These are phyloP conservation scores for Cyberlindnera bimundalis DNA, from an alignment of 805 yeast species.

Conservation along the genomic window DNA sequence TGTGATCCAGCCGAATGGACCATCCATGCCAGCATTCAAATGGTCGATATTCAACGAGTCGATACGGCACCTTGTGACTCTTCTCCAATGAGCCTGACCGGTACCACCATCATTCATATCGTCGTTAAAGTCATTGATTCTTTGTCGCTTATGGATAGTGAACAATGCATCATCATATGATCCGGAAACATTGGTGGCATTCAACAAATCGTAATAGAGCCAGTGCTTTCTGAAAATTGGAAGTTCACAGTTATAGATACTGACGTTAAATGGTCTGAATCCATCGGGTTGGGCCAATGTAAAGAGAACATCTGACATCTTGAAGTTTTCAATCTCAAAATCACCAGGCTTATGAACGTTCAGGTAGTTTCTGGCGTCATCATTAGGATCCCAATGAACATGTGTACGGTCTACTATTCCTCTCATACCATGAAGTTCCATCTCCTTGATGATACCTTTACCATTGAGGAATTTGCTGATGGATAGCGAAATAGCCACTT, in stretches of 20 bases:
- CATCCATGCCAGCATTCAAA: slow-evolving; percentile 82
- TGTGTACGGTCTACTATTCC: slow-evolving; percentile 93
- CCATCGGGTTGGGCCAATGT: slow-evolving; percentile 77
- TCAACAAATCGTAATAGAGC: slow-evolving; percentile 83
- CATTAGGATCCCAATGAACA: slow-evolving; percentile 77
- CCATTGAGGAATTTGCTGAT: slow-evolving; percentile 89
- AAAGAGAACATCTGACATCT: slow-evolving; percentile 80
- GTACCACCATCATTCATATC: slow-evolving; percentile 22
- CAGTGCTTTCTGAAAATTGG: slow-evolving; percentile 85
- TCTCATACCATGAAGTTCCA: slow-evolving; percentile 78
- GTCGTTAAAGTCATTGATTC: slow-evolving; percentile 43
- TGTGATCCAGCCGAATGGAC: slow-evolving; percentile 97
- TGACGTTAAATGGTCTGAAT: slow-evolving; percentile 80
- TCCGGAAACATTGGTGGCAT: slow-evolving; percentile 83
- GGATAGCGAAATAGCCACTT: slow-evolving; percentile 74
- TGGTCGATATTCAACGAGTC: slow-evolving; percentile 88
- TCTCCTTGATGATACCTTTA: slow-evolving; percentile 75
- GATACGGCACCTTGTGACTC: slow-evolving; percentile 74
- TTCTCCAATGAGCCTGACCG: slow-evolving; percentile 42
- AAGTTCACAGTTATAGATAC: slow-evolving; percentile 82
- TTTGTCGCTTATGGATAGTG: slow-evolving; percentile 79
- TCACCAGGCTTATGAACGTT: slow-evolving; percentile 80
- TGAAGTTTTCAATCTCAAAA: slow-evolving; percentile 82
- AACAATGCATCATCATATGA: slow-evolving; percentile 90
- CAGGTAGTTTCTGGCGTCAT: slow-evolving; percentile 77